Evolutionary conservation across 805 yeast genomes (phyloP).

Genomic region (Brettanomyces anomalus): DNA sequence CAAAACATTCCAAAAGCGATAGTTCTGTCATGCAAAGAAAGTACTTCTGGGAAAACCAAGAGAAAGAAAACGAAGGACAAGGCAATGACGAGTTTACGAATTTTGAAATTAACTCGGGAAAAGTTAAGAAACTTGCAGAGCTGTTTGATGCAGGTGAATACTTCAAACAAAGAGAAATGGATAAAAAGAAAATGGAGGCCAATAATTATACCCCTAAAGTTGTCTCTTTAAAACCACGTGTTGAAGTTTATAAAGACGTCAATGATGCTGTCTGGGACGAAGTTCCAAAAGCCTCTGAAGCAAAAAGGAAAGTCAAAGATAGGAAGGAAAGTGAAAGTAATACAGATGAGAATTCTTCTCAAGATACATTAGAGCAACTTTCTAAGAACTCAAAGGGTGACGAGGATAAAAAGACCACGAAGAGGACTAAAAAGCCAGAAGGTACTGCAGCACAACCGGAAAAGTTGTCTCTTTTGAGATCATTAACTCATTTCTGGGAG

Average conservation of each 20-base stretch:
- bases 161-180: slow-evolving; percentile 74
- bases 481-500: slow-evolving; percentile 91
- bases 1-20: neutral
- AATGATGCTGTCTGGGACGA: slow-evolving; percentile 49
- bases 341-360: neutral
- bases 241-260: slow-evolving; percentile 81
- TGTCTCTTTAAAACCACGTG: slow-evolving; percentile 73
- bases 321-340: neutral
- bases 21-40: slow-evolving; percentile 7
- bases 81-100: neutral
- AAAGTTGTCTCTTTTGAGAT: slow-evolving; percentile 67
- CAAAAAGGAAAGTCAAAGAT: neutral
- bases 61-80: slow-evolving; percentile 6
- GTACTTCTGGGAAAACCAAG: slow-evolving; percentile 17
- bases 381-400: slow-evolving; percentile 1
- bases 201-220: slow-evolving; percentile 66
- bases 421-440: slow-evolving; percentile 3
- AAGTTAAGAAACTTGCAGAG: slow-evolving; percentile 57
- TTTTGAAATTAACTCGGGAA: slow-evolving; percentile 21
- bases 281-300: neutral
- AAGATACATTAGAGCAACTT: neutral
- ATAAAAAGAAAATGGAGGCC: slow-evolving; percentile 48
- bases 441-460: slow-evolving; percentile 42
- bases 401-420: slow-evolving; percentile 3
- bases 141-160: slow-evolving; percentile 78